These are phyloP conservation scores for Jamesozyma piceae DNA, from an alignment of 805 yeast genomes.

Conservation along the genomic window DNA sequence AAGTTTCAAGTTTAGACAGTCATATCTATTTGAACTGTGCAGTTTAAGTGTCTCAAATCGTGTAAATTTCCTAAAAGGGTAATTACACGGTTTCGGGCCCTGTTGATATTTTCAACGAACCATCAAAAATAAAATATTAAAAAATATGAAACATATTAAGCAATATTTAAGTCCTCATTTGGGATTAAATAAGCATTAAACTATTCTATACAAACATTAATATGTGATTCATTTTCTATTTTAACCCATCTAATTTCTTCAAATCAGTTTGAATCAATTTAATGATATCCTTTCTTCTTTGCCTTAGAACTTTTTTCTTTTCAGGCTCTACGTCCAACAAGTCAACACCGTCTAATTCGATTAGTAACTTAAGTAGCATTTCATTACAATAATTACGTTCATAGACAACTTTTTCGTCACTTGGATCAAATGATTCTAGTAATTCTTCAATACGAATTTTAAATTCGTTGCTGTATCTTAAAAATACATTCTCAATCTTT, in stretches of 20 bases:
- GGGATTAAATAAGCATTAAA: background rate
- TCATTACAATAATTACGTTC: constrained; percentile 55
- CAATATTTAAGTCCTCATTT: background rate
- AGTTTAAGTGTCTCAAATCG: background rate
- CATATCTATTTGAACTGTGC: no score
- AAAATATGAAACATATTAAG: background rate
- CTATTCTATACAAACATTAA: background rate
- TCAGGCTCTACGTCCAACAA: constrained; percentile 32
- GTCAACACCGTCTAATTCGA: constrained; percentile 60
- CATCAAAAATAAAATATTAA: background rate
- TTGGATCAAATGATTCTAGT: constrained; percentile 14
- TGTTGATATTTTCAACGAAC: background rate
- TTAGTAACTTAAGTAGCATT: constrained; percentile 52
- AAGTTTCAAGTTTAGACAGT: no score
- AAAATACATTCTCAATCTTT: constrained; percentile 19
- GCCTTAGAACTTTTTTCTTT: constrained; percentile 40
- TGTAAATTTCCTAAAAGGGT: constrained; percentile 4
- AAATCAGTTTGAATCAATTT: constrained; percentile 51
- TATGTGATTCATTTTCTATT: constrained; percentile 1
- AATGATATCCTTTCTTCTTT: constrained; percentile 50
- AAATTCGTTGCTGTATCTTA: constrained; percentile 22
- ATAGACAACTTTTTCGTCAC: constrained; percentile 30
- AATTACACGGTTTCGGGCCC: constrained; percentile 3
- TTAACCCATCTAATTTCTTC: constrained; percentile 40
- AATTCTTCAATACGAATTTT: constrained; percentile 16